A percentile compares a stretch with the other conserved stretches of the same genome.
Evolutionary conservation across 352 stramenopile genomes (phyloP).

Genomic region (Globisporangium nunn): DNA sequence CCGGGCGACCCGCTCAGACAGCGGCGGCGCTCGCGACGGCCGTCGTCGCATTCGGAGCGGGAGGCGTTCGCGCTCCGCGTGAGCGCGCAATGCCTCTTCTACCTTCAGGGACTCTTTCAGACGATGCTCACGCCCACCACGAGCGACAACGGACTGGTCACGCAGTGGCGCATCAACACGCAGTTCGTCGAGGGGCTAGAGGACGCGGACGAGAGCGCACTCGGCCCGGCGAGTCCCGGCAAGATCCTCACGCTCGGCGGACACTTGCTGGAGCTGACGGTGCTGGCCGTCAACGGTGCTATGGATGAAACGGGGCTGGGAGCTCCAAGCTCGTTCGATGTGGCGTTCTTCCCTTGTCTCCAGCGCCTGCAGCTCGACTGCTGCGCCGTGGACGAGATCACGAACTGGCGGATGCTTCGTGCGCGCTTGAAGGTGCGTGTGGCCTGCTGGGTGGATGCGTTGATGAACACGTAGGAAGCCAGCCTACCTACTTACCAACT

Average conservation of each 20-base stretch:
- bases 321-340: slow-evolving; percentile 10
- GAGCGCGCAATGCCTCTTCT: slow-evolving; percentile 16
- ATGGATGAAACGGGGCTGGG: slow-evolving; percentile 3
- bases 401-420: slow-evolving; percentile 4
- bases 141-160: slow-evolving; percentile 11
- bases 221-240: slow-evolving; percentile 9
- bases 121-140: slow-evolving; percentile 12
- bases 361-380: slow-evolving; percentile 13
- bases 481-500: neutral
- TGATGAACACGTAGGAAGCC: too few species aligned
- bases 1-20: neutral
- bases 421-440: slow-evolving; percentile 9
- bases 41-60: neutral
- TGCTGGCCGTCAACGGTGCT: slow-evolving; percentile 6
- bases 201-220: slow-evolving; percentile 1
- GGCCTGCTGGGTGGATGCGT: neutral
- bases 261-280: slow-evolving; percentile 13
- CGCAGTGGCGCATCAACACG: slow-evolving; percentile 13
- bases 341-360: slow-evolving; percentile 14
- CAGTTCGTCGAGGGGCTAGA: slow-evolving; percentile 8
- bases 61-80: slow-evolving; percentile 9
- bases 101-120: slow-evolving; percentile 16
- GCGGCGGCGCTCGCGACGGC: neutral
- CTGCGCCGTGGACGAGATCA: slow-evolving; percentile 4
- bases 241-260: slow-evolving; percentile 14